These are phyloP conservation scores for Vitis amurensis DNA, from an alignment of 164 flowering plant species.

Conservation along the genomic window DNA sequence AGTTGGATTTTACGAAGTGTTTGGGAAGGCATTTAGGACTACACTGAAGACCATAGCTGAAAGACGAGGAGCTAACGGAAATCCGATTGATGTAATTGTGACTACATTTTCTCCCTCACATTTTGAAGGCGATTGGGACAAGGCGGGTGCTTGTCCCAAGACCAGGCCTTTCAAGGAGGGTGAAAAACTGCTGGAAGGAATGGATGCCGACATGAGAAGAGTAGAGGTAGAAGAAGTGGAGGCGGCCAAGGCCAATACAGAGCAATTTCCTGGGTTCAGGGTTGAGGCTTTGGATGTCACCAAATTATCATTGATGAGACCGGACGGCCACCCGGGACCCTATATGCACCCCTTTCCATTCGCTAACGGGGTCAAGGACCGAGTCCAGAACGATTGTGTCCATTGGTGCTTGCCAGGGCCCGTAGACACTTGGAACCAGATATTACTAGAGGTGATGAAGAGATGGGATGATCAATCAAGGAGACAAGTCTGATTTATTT, in stretches of 20 bases:
- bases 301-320: conserved; percentile 64
- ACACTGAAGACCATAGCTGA: conserved; percentile 45
- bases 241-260: conserved; percentile 28
- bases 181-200: conserved; percentile 57
- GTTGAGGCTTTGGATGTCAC: conserved; percentile 74
- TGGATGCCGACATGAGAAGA: conserved; percentile 75
- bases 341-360: conserved; percentile 83
- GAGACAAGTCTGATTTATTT: conserved; percentile 11
- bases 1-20: conserved; percentile 72
- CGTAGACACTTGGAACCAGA: conserved; percentile 91
- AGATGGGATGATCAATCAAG: conserved; percentile 43
- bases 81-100: conserved; percentile 42
- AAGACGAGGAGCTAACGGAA: conserved; percentile 20
- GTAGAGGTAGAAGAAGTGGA: conserved; percentile 57
- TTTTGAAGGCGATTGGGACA: conserved; percentile 97
- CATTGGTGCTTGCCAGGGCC: conserved; percentile 99
- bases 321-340: conserved; percentile 97
- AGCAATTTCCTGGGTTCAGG: conserved; percentile 23
- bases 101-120: conserved; percentile 85
- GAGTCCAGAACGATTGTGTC: conserved; percentile 87
- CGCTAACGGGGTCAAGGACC: conserved; percentile 58
- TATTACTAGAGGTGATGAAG: conserved; percentile 60
- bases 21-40: conserved; percentile 65
- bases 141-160: conserved; percentile 75
- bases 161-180: conserved; percentile 57